Base-by-base conservation (phyloP, 106 monocot species). In the Alisma plantagoaquatica region DNA sequence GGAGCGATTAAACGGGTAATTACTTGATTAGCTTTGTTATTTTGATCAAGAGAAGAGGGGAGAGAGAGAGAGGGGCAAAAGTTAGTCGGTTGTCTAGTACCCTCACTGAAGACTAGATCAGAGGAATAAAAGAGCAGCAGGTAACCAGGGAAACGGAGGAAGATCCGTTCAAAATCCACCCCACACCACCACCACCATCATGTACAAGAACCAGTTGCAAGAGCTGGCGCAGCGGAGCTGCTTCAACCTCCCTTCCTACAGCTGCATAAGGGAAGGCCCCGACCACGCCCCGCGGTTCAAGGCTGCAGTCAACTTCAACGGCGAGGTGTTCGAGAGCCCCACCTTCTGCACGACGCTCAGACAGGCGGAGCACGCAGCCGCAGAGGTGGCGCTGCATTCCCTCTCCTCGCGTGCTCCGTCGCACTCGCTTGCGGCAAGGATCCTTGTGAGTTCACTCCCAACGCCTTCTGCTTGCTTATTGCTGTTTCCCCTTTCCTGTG, bases 181-280 rank as follows among this genome's bases (percentile, higher is more conserved):
- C n/a, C n/a, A n/a, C n/a, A n/a, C n/a, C n/a, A n/a, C n/a, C n/a
- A n/a, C n/a, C n/a, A n/a, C n/a, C n/a, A n/a, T n/a, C n/a, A 92
- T 92, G 92, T 92, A 92, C 65, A 92, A 92, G 71, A 92, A 92
- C 73, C 92, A 92, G 79, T 62, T 92, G 63, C 92, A 92, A 66
- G 92, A 92, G 78, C 79, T 92, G 43, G 92, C 92, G 57, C 92
- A 92, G 67, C 68, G 92, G 62, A 92, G 92, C 76, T 92, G 92
- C 86, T 92, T 92, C 75, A 85, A 79, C 65, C 70, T 92, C 49
- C 92, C 92, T 10, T 78, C 92, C 16, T 92, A 92, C 67, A 69
- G 82, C 15, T 82, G 86, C 65, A 68, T 92, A 43, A 50, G 86
- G 41, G 92, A 92, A 43, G 92, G 92, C 3, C 92, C 92, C 11